Percentiles rank a stretch among this genome's conserved stretches.
phyloP scores from a whole-genome alignment of 208 protist species.

The Strigomonas culicis region DNA sequence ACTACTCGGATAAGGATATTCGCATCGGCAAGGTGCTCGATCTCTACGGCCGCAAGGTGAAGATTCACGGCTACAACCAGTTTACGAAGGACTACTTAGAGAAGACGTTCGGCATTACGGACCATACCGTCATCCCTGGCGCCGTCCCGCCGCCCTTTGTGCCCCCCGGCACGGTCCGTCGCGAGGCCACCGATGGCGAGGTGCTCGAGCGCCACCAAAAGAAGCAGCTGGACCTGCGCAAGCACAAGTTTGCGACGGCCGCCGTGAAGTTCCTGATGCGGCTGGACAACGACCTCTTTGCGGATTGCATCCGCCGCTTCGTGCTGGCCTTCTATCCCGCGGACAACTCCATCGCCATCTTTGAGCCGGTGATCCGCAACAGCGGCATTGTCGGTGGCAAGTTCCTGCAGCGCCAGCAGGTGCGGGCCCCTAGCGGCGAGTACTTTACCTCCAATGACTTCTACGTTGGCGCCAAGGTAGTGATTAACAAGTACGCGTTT shows the following conservation, averaged over 20 bases:
- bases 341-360: constrained; percentile 93
- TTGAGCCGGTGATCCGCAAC: constrained; percentile 90
- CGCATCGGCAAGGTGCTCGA: constrained; percentile 89
- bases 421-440: constrained; percentile 53
- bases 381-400: constrained; percentile 93
- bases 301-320: constrained; percentile 89
- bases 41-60: constrained; percentile 84
- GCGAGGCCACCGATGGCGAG: constrained; percentile 84
- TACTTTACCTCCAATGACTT: constrained; percentile 80
- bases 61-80: constrained; percentile 93
- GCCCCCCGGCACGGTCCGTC: constrained; percentile 68
- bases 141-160: constrained; percentile 51
- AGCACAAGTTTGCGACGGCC: constrained; percentile 68
- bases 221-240: constrained; percentile 79
- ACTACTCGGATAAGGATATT: constrained; percentile 94
- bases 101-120: constrained; percentile 58
- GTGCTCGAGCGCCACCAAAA: constrained; percentile 76
- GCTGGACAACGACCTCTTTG: constrained; percentile 76
- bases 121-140: constrained; percentile 58
- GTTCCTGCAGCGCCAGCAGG: constrained; percentile 88
- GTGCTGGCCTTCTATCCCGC: constrained; percentile 88
- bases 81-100: constrained; percentile 90
- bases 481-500: constrained; percentile 81
- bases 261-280: constrained; percentile 89
- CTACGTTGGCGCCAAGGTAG: constrained; percentile 78